Evolutionary conservation across 768 basidiomycete genomes (phyloP), one percentile per base, ranked within the genome.

Genomic region (Rhodotorula diobovata): DNA sequence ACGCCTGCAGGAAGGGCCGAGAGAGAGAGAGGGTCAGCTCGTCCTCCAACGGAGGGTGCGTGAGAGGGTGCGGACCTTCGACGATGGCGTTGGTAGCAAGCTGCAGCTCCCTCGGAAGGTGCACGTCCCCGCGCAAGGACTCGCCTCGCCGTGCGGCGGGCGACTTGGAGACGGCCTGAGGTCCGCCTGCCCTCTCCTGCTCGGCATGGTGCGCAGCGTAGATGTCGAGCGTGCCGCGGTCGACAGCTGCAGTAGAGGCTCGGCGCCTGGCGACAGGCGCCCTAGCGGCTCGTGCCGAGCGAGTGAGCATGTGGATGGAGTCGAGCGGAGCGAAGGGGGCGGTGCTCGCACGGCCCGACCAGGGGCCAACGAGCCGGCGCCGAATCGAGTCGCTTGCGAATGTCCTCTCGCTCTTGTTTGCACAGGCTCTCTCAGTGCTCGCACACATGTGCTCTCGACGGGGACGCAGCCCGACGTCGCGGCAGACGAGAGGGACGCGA

Each of bases 91-190:
- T 84, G 60, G 96, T 88, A 10, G 88, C 81, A 21, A 83, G 82
- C 73, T 87, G 85, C 54, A 97, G 83, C 79, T 93, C 88, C 16
- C 84, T 79, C 1, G 93, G 89, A 21, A 97, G 77, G 21, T 88
- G 81, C 15, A 93, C 86, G 55, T 87, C 82, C 16, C 91, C 90
- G 59, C 91, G 84, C 54, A 84, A 82, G 67, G 87, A 84, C 75
- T 89, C 88, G 28, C 94, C 79, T 8, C 56, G 56, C 35, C 35
- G 18, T 2, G 56, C 56, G 1, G 56, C 56, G 23, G 20, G 9
- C 56, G 56, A 57, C 51, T 53, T 53, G 51, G n/a, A 2, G 28
- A 28, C 11, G 3, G 51, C 41, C 12, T 16, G 39, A 39, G 37
- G 1, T 12, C 25, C 37, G 58, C 39, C 39, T 21, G 35, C 58